Evolutionary conservation across 2,329 filamentous ascomycete species (phyloP).

Genomic region (Xylaria hypoxylon): DNA sequence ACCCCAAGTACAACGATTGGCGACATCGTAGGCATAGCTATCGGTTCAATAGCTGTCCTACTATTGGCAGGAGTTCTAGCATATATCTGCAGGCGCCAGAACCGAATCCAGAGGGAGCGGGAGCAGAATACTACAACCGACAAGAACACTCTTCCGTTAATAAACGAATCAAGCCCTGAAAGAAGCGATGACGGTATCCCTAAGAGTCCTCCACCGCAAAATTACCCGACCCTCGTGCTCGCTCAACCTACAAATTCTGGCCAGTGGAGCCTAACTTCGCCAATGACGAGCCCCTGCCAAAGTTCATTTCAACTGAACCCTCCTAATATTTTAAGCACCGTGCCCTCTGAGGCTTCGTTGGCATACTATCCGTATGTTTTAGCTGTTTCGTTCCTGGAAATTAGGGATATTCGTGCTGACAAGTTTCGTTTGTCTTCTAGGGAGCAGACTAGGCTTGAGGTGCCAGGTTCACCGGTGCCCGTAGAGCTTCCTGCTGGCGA

Average conservation of each 20-base stretch:
- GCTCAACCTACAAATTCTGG: background rate
- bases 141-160: background rate
- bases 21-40: constrained; percentile 69
- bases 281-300: background rate
- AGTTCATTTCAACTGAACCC: background rate
- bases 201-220: too few species aligned
- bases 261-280: background rate
- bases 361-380: background rate
- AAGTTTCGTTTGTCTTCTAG: background rate
- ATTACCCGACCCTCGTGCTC: background rate
- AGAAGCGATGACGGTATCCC: background rate
- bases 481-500: background rate
- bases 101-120: background rate
- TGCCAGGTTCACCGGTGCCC: background rate
- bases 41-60: constrained; percentile 62
- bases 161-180: background rate
- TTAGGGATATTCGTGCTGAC: background rate
- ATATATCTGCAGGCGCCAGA: constrained; percentile 57
- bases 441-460: background rate
- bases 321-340: background rate
- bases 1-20: constrained; percentile 55
- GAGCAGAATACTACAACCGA: background rate
- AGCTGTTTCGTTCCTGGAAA: background rate
- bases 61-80: constrained; percentile 59
- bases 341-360: background rate